Conservation (phyloP, 164 flowering plant species). For the Tetracentron sinense region DNA sequence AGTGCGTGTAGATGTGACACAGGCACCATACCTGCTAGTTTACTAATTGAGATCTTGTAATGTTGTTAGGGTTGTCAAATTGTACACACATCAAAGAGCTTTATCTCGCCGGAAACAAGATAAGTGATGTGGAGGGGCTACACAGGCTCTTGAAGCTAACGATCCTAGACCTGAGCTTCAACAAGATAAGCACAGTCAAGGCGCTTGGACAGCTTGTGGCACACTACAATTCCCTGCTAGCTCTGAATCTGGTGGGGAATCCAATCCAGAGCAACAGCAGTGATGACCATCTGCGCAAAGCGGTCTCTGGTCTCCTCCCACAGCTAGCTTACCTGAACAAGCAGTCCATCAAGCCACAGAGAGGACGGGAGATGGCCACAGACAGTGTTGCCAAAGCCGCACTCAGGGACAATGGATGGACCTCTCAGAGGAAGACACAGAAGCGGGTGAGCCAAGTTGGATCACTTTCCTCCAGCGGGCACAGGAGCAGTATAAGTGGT, state of each 20-base stretch:
- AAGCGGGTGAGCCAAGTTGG: constrained; percentile 30
- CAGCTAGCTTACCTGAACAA: constrained; percentile 60
- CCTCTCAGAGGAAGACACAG: constrained; percentile 30
- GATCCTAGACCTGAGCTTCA: constrained; percentile 67
- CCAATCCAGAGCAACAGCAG: constrained; percentile 54
- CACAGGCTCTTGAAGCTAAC: constrained; percentile 62
- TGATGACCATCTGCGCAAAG: constrained; percentile 58
- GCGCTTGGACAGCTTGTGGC: constrained; percentile 66
- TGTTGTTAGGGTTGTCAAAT: constrained; percentile 46
- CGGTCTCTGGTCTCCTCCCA: constrained; percentile 53
- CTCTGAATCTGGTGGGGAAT: constrained; percentile 59
- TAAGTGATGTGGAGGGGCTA: constrained; percentile 63
- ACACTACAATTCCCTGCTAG: constrained; percentile 55
- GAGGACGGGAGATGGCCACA: constrained; percentile 42
- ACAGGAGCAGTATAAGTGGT: constrained; percentile 17
- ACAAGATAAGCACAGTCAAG: constrained; percentile 67
- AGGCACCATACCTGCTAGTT: background rate
- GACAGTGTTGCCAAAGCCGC: constrained; percentile 56
- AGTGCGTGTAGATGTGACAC: background rate
- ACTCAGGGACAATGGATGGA: constrained; percentile 30
- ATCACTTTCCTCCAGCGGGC: constrained; percentile 21
- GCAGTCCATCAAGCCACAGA: constrained; percentile 55
- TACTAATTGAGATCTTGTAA: constrained; percentile 3
- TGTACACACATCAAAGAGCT: constrained; percentile 63
- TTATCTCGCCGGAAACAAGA: constrained; percentile 73